phyloP scores from a whole-genome alignment of 2,329 filamentous ascomycete species.

The Colletotrichum musae region DNA sequence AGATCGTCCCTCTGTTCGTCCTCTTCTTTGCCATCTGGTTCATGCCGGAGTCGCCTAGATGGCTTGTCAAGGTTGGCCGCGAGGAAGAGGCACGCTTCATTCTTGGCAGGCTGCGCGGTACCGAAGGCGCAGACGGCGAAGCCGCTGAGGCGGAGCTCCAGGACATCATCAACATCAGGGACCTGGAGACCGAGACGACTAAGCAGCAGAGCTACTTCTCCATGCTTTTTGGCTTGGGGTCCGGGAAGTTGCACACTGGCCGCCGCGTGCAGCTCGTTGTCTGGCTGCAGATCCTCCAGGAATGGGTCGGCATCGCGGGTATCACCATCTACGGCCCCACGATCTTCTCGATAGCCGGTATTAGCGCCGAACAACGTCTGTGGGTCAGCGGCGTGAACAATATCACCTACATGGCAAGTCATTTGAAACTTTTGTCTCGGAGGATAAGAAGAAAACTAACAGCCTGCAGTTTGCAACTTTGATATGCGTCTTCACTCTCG shows the following conservation, averaged over 20 bases:
- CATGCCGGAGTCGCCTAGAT: slow-evolving; percentile 79
- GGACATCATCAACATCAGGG: slow-evolving; percentile 70
- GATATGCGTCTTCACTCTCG: slow-evolving; percentile 78
- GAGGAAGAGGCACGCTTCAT: slow-evolving; percentile 78
- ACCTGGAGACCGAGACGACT: slow-evolving; percentile 73
- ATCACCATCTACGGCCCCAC: slow-evolving; percentile 73
- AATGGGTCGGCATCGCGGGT: slow-evolving; percentile 79
- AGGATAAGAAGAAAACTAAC: neutral
- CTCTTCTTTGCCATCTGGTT: slow-evolving; percentile 73
- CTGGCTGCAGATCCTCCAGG: slow-evolving; percentile 80
- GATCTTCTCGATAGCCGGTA: slow-evolving; percentile 78
- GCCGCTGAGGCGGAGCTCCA: slow-evolving; percentile 74
- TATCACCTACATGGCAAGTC: slow-evolving; percentile 61
- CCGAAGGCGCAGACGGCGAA: slow-evolving; percentile 56
- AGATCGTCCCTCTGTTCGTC: slow-evolving; percentile 74
- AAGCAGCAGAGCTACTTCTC: slow-evolving; percentile 71
- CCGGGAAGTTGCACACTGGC: slow-evolving; percentile 75
- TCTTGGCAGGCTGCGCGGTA: slow-evolving; percentile 74
- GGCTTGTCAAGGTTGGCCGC: slow-evolving; percentile 76
- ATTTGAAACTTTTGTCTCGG: slow-evolving; percentile 1
- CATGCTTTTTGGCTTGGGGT: slow-evolving; percentile 78
- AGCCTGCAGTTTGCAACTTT: slow-evolving; percentile 68
- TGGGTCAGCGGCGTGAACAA: slow-evolving; percentile 74
- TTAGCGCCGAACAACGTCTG: slow-evolving; percentile 70
- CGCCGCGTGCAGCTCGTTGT: slow-evolving; percentile 78